These are phyloP conservation scores for Laburnicola sp. DNA, from an alignment of 2,329 filamentous ascomycete species.

Conservation along the genomic window DNA sequence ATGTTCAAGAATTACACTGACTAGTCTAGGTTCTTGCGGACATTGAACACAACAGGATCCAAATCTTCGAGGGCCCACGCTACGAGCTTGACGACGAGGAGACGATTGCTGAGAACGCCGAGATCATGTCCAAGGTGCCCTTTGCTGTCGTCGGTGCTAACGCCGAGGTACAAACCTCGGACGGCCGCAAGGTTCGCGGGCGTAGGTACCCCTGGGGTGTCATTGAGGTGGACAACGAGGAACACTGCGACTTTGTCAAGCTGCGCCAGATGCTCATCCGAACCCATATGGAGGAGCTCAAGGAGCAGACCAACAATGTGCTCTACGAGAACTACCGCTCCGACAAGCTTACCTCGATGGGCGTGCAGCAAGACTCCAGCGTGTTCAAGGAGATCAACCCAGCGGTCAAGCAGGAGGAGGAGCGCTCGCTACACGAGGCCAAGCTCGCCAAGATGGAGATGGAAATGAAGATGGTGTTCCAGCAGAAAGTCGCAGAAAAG, in stretches of 20 bases:
- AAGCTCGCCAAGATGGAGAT: constrained; percentile 99
- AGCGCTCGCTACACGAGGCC: constrained; percentile 96
- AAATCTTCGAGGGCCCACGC: constrained; percentile 97
- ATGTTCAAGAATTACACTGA: constrained; percentile 13
- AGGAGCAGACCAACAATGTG: constrained; percentile 99
- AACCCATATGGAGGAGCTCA: constrained; percentile 99
- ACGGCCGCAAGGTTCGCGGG: constrained; percentile 93
- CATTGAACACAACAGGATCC: constrained; percentile 95
- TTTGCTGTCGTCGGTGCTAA: constrained; percentile 98
- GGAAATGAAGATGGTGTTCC: constrained; percentile 99
- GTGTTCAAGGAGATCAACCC: constrained; percentile 99
- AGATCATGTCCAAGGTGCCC: constrained; percentile 99
- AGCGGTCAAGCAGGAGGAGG: constrained; percentile 99
- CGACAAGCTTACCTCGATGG: constrained; percentile 98
- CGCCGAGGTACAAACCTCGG: constrained; percentile 84
- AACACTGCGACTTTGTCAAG: constrained; percentile 99
- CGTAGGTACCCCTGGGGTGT: constrained; percentile 97
- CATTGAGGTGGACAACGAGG: constrained; percentile 99
- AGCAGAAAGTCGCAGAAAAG: constrained; percentile 99
- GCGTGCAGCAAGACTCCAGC: constrained; percentile 95
- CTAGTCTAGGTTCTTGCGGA: constrained; percentile 81
- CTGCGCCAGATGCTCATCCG: constrained; percentile 99
- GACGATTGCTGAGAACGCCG: constrained; percentile 99
- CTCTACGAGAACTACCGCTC: constrained; percentile 99
- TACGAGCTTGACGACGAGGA: constrained; percentile 99